Evolutionary conservation across 1,139 yeast genomes (phyloP), one percentile per base, ranked within the genome.

Genomic region (Kodamaea plutei): DNA sequence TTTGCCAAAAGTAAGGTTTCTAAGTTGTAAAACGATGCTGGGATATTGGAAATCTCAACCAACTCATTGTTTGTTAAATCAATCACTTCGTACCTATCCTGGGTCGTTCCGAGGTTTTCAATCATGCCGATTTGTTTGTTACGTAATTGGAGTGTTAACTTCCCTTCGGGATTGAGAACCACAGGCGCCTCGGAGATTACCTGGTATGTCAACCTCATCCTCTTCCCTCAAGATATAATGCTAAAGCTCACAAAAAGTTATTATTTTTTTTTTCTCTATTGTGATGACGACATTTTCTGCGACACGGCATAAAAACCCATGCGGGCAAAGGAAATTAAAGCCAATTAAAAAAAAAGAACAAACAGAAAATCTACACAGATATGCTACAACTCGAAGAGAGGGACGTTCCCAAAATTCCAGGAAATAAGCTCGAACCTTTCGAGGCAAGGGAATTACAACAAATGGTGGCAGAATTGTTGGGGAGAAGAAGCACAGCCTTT

Each of bases 351-450:
- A 21, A 23, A 12, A 17, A n/a, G 18, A 9, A n/a, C 15, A n/a
- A n/a, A n/a, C n/a, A n/a, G n/a, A n/a, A n/a, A n/a, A n/a, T n/a
- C n/a, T n/a, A n/a, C n/a, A n/a, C n/a, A n/a, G n/a, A n/a, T n/a
- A 64, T 63, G 69, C 54, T 64, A 26, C 61, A 59, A 31, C 52
- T 66, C 31, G 64, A 64, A 41, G 78, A 76, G 26, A 67, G 89
- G 51, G 76, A 75, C 26, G 77, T 84, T 43, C 96, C 96, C 9
- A 77, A 69, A 31, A 83, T 89, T 27, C 96, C 96, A 2, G 97
- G 97, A 13, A 73, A 73, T 8, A 64, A 70, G 37, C 83, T 87
- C 41, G 83, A 89, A 4, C 80, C 79, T 1, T 76, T 75, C 29
- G 84, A 84, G 16, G 76, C 84, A 0, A 72, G 71, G 24, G 88